Conservation (phyloP, 495 filamentous ascomycete genomes). For the Aspergillus mulundensis region DNA sequence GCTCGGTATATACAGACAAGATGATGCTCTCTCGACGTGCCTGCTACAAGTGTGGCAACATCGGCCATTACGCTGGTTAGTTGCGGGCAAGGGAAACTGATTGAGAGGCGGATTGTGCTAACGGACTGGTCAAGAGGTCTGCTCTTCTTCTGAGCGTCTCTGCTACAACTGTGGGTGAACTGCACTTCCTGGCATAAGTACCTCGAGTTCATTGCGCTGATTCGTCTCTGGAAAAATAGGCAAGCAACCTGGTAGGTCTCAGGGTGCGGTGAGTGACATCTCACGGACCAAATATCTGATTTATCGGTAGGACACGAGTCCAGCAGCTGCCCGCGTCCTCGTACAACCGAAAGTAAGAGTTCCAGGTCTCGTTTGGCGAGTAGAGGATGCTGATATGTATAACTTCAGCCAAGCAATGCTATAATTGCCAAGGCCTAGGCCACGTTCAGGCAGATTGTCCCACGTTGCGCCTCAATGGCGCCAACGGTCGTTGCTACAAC, state of each 20-base stretch:
- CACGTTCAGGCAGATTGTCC: slow-evolving; percentile 99
- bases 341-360: slow-evolving; percentile 83
- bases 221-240: slow-evolving; percentile 36
- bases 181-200: slow-evolving; percentile 10
- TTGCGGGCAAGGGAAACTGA: slow-evolving; percentile 15
- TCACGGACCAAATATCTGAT: slow-evolving; percentile 30
- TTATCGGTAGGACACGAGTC: slow-evolving; percentile 82
- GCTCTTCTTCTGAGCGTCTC: slow-evolving; percentile 91
- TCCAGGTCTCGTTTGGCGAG: neutral
- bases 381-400: slow-evolving; percentile 25
- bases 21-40: slow-evolving; percentile 95
- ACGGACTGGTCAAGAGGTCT: slow-evolving; percentile 64
- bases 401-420: slow-evolving; percentile 87
- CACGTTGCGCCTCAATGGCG: slow-evolving; percentile 85
- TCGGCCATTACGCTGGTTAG: slow-evolving; percentile 91
- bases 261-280: slow-evolving; percentile 12
- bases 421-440: slow-evolving; percentile 97
- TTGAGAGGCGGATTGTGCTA: slow-evolving; percentile 12
- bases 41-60: slow-evolving; percentile 99
- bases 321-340: slow-evolving; percentile 90
- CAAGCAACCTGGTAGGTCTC: slow-evolving; percentile 75
- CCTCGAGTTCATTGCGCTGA: slow-evolving; percentile 20
- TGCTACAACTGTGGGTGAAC: slow-evolving; percentile 92
- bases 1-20: slow-evolving; percentile 48
- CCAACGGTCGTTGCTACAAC: slow-evolving; percentile 89